Percentiles rank a stretch among this genome's conserved stretches.
These are phyloP conservation scores for Punica granatum DNA, from an alignment of 345 rosid species.

Conservation along the genomic window DNA sequence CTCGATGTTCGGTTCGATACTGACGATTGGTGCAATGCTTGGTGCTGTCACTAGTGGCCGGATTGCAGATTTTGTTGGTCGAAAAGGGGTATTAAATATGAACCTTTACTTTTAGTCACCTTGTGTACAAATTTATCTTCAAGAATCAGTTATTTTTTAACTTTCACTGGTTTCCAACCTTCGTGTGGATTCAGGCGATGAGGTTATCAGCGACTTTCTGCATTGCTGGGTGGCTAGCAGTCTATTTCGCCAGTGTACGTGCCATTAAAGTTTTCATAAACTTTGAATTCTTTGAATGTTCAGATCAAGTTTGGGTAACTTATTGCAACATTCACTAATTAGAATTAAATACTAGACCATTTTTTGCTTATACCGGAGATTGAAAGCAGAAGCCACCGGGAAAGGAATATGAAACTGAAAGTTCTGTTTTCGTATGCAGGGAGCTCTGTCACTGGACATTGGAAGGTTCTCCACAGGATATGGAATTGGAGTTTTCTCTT, in stretches of 20 bases:
- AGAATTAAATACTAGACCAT: background rate
- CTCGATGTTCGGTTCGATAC: slow-evolving; percentile 88
- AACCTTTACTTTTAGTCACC: background rate
- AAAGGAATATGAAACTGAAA: background rate
- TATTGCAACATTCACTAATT: background rate
- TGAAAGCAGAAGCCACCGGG: too few relatives aligned
- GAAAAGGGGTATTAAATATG: slow-evolving; percentile 58
- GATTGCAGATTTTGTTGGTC: slow-evolving; percentile 64
- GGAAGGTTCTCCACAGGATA: slow-evolving; percentile 89
- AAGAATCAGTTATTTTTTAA: background rate
- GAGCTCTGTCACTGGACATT: slow-evolving; percentile 47
- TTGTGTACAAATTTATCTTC: background rate
- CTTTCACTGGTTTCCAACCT: background rate
- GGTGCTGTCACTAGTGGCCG: slow-evolving; percentile 84
- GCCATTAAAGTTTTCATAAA: background rate
- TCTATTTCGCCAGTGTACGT: slow-evolving; percentile 54
- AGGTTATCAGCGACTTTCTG: slow-evolving; percentile 69
- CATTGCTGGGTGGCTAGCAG: slow-evolving; percentile 75
- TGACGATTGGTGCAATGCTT: slow-evolving; percentile 92
- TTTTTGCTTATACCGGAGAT: background rate
- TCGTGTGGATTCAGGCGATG: slow-evolving; percentile 57
- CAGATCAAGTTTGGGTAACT: background rate
- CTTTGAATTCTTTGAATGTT: background rate
- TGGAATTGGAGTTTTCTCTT: slow-evolving; percentile 87
- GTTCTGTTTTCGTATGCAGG: slow-evolving; percentile 27